phyloP scores from a whole-genome alignment of 768 basidiomycete genomes.

The Russula griseocarnosa region DNA sequence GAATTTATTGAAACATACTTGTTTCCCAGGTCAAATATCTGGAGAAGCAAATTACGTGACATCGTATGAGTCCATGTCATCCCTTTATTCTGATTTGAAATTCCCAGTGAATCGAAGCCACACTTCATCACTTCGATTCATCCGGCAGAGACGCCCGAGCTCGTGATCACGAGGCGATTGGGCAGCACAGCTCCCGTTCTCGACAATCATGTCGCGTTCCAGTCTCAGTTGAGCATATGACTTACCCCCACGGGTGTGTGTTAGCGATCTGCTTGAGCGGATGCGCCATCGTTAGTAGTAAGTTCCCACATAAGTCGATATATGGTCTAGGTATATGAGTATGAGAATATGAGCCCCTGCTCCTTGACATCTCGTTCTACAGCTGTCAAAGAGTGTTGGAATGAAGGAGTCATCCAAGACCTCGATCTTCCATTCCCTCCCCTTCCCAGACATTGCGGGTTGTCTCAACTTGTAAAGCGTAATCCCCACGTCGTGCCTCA shows the following conservation, averaged over 20 bases:
- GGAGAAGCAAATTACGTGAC: conserved; percentile 84
- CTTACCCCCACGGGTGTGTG: neutral
- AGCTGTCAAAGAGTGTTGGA: conserved; percentile 37
- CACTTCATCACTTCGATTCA: neutral
- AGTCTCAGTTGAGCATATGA: too few relatives aligned
- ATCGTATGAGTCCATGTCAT: conserved; percentile 49
- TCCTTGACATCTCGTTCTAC: too few relatives aligned
- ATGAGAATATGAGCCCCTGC: neutral
- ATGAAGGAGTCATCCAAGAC: conserved; percentile 45
- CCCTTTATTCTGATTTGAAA: neutral
- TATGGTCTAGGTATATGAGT: neutral
- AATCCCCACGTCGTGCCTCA: too few relatives aligned
- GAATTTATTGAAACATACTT: neutral
- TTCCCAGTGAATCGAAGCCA: conserved; percentile 36
- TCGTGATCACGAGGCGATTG: neutral
- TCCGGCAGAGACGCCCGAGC: neutral
- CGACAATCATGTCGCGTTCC: neutral
- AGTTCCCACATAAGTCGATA: neutral
- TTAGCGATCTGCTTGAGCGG: neutral
- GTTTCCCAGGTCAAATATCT: conserved; percentile 72
- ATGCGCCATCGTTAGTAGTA: neutral
- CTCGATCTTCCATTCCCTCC: conserved; percentile 57
- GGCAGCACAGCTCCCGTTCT: neutral
- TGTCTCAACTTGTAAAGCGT: too few relatives aligned
- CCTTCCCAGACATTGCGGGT: conserved; percentile 25